Percentiles rank a stretch among this genome's conserved stretches.
Conservation (phyloP, 1,139 yeast species). For the Blastobotrys proliferans region DNA sequence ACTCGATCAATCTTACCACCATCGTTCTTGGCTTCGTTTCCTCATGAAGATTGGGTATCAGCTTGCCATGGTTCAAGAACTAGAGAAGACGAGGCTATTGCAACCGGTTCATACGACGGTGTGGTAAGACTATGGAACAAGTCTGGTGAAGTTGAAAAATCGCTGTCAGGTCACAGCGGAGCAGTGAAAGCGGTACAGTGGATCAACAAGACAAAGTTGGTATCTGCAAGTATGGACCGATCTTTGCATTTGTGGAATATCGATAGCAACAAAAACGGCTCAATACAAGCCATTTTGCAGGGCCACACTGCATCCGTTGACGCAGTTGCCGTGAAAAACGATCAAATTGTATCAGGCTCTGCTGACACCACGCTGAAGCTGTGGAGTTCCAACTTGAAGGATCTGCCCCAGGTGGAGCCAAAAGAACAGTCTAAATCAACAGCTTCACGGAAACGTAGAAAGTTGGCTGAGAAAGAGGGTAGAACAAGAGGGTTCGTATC, state of each 20-base stretch:
- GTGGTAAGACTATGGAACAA: constrained; percentile 83
- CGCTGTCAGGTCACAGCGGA: constrained; percentile 82
- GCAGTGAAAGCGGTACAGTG: constrained; percentile 80
- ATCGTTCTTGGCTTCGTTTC: constrained; percentile 77
- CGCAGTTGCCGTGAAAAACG: constrained; percentile 56
- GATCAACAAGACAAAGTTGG: constrained; percentile 63
- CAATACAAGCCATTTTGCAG: constrained; percentile 75
- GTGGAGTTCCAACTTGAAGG: constrained; percentile 86
- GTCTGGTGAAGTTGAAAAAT: constrained; percentile 79
- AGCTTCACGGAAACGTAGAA: constrained; percentile 81
- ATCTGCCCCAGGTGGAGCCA: constrained; percentile 70
- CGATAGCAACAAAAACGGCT: constrained; percentile 50
- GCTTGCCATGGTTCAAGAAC: constrained; percentile 49
- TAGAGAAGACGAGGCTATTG: constrained; percentile 42
- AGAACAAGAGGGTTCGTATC: constrained; percentile 80
- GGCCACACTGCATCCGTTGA: constrained; percentile 90
- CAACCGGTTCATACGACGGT: constrained; percentile 93
- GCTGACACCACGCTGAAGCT: constrained; percentile 77
- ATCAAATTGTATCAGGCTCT: constrained; percentile 71
- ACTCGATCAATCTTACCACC: constrained; percentile 94
- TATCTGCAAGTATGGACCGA: constrained; percentile 86
- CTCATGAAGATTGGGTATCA: constrained; percentile 95
- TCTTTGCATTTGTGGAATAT: constrained; percentile 86
- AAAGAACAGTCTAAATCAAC: constrained; percentile 40
- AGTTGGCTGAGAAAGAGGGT: constrained; percentile 74